Percentiles rank a stretch among this genome's conserved stretches.
phyloP scores from a whole-genome alignment of 179 eudicot genomes.

The Heliamphora pulchella region DNA sequence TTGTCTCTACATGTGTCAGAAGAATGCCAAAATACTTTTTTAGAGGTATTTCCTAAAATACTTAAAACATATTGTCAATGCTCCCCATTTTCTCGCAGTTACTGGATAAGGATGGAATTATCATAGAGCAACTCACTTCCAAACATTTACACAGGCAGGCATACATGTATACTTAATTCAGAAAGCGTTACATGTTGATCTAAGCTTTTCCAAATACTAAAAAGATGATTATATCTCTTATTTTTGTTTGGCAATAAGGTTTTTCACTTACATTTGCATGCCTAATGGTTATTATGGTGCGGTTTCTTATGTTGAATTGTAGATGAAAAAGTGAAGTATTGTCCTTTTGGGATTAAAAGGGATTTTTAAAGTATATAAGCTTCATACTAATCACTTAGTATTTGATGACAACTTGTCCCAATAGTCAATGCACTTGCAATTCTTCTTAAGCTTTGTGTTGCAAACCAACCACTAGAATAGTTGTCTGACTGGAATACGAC shows the following conservation, averaged over 20 bases:
- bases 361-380: not conserved
- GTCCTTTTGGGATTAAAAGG: too few relatives aligned
- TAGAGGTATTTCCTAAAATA: slow-evolving; percentile 24
- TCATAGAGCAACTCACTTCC: not conserved
- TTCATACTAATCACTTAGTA: not conserved
- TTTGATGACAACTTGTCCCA: too few relatives aligned
- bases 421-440: too few relatives aligned
- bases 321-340: not conserved
- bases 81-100: not conserved
- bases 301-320: not conserved
- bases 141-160: not conserved
- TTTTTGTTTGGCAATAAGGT: not conserved
- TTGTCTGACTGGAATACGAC: not conserved
- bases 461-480: not conserved
- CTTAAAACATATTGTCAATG: not conserved
- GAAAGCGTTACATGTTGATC: not conserved
- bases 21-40: slow-evolving; percentile 36
- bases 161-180: not conserved
- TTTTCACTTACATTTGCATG: not conserved
- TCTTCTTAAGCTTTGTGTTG: not conserved
- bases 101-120: not conserved
- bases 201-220: not conserved
- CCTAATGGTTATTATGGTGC: not conserved
- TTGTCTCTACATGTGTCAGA: slow-evolving; percentile 45
- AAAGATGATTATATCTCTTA: not conserved